Percentiles rank a stretch among this genome's conserved stretches.
Conservation (phyloP, 2,329 filamentous ascomycete genomes). For the Dothistroma septosporum region DNA sequence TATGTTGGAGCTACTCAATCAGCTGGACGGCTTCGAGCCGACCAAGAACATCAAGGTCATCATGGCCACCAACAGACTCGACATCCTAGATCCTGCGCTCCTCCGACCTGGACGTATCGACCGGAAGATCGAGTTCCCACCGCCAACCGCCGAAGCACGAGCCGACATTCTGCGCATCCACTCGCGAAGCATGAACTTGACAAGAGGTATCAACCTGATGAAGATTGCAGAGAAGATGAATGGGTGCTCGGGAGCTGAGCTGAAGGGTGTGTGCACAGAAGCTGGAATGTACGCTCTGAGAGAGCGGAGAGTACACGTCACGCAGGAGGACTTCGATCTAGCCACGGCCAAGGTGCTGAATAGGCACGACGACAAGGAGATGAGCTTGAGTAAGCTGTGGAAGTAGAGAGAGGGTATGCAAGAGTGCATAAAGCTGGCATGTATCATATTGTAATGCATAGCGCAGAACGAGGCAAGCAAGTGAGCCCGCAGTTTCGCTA, state of each 20-base stretch:
- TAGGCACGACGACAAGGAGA: conserved; percentile 99
- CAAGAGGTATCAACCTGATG: conserved; percentile 90
- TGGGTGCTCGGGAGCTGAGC: conserved; percentile 91
- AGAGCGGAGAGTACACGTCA: conserved; percentile 94
- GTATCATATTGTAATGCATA: conserved; percentile 23
- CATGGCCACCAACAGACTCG: conserved; percentile 97
- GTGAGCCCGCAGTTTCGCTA: not conserved
- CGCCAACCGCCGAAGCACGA: conserved; percentile 90
- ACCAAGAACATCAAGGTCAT: conserved; percentile 98
- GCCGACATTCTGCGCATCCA: conserved; percentile 98
- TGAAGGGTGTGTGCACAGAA: conserved; percentile 98
- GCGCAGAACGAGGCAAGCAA: conserved; percentile 4
- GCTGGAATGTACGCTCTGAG: conserved; percentile 97
- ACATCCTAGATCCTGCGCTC: conserved; percentile 92
- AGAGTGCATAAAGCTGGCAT: conserved; percentile 1
- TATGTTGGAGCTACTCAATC: conserved; percentile 97
- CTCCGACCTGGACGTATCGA: conserved; percentile 96
- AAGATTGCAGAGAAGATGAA: conserved; percentile 99
- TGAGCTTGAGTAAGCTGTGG: conserved; percentile 82
- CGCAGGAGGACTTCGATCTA: conserved; percentile 97
- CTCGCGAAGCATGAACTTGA: conserved; percentile 97
- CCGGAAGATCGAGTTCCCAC: conserved; percentile 98
- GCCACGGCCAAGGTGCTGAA: conserved; percentile 99
- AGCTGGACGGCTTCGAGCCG: conserved; percentile 96
- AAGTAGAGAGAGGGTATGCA: conserved; percentile 48